Evolutionary conservation across 2,329 filamentous ascomycete species (phyloP).

Genomic region (Aspergillus puulaauensis): DNA sequence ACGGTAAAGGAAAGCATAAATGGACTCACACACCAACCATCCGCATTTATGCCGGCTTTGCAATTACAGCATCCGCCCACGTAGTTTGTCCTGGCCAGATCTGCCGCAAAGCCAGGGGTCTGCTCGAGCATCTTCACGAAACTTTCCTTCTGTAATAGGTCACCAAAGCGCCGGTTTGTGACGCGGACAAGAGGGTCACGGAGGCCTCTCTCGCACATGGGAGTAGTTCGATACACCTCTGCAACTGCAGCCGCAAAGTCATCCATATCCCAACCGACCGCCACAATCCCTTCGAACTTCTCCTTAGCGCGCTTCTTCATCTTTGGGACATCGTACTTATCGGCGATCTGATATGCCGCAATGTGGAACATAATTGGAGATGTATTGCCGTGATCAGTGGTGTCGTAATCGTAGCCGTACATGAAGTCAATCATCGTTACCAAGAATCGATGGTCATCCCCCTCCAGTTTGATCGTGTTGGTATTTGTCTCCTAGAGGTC

Average conservation of each 20-base stretch:
- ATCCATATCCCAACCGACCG: not conserved
- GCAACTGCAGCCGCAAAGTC: not conserved
- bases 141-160: not conserved
- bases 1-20: not conserved
- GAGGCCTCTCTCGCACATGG: not conserved
- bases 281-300: not conserved
- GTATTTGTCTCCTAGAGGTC: not conserved
- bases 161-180: not conserved
- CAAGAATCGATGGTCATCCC: not conserved
- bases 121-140: not conserved
- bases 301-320: not conserved
- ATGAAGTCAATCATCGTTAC: constrained; percentile 1
- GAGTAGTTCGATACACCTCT: not conserved
- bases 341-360: not conserved
- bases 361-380: constrained; percentile 5
- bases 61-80: not conserved
- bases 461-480: not conserved
- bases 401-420: not conserved
- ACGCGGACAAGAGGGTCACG: not conserved
- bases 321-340: constrained; percentile 3
- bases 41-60: not conserved
- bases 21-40: not conserved
- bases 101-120: not conserved
- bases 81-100: not conserved
- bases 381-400: not conserved